phyloP scores from a whole-genome alignment of 305 asterid species.

The Fraxinus sp. region DNA sequence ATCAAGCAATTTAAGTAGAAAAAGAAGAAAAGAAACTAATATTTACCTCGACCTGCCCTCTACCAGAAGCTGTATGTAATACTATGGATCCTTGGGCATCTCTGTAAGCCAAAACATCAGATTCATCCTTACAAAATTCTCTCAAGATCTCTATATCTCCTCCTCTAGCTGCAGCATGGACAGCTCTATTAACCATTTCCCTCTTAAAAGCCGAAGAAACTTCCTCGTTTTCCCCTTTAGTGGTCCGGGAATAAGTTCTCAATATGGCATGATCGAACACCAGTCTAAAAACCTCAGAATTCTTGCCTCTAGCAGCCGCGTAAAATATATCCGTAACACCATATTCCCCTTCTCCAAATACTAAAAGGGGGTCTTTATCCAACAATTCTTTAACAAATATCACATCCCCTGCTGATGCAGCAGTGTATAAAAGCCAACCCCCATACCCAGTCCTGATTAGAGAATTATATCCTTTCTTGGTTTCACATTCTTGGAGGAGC shows the following conservation, averaged over 20 bases:
- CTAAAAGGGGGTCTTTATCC: constrained; percentile 62
- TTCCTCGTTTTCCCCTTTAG: constrained; percentile 30
- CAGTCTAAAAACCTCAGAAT: constrained; percentile 48
- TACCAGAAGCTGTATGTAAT: constrained; percentile 72
- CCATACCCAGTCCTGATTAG: constrained; percentile 80
- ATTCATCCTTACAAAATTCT: constrained; percentile 55
- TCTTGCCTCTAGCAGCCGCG: constrained; percentile 72
- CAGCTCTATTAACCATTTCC: constrained; percentile 67
- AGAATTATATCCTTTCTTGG: constrained; percentile 49
- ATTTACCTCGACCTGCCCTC: constrained; percentile 72
- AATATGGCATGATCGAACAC: constrained; percentile 35
- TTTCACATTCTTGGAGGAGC: constrained; percentile 57
- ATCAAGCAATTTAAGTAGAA: not conserved
- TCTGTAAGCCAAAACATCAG: constrained; percentile 56
- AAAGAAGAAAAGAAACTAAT: not conserved
- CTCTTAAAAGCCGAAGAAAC: constrained; percentile 37
- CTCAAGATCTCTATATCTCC: constrained; percentile 60
- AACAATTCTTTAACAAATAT: constrained; percentile 54
- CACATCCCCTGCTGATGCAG: constrained; percentile 74
- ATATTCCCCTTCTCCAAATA: constrained; percentile 87
- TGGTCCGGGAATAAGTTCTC: constrained; percentile 21
- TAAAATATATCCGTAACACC: constrained; percentile 83
- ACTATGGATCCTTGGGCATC: constrained; percentile 70
- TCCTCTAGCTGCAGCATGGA: constrained; percentile 84
- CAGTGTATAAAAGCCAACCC: constrained; percentile 91